phyloP scores from a whole-genome alignment of 306 rosid species.

The Cucumis sativus region DNA sequence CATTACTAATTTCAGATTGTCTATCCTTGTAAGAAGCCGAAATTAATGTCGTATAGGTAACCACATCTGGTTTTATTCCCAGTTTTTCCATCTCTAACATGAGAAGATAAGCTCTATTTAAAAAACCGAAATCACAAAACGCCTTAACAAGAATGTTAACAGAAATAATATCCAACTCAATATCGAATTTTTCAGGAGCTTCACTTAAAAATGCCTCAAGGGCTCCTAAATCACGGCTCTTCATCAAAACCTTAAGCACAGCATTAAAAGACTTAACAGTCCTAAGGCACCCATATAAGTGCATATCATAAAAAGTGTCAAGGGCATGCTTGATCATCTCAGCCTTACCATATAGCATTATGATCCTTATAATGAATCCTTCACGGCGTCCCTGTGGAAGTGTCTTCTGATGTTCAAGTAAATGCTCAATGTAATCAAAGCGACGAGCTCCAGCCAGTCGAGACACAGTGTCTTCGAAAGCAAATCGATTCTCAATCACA shows the following conservation, averaged over 20 bases:
- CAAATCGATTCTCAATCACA: conserved; percentile 48
- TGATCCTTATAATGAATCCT: conserved; percentile 57
- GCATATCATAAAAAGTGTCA: conserved; percentile 45
- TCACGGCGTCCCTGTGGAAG: conserved; percentile 69
- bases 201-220: conserved; percentile 20
- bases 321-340: conserved; percentile 57
- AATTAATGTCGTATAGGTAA: conserved; percentile 59
- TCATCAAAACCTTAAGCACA: conserved; percentile 47
- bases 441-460: conserved; percentile 58
- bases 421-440: conserved; percentile 48
- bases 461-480: conserved; percentile 55
- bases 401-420: conserved; percentile 58
- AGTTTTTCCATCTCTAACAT: conserved; percentile 35
- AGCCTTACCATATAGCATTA: conserved; percentile 55
- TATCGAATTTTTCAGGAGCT: conserved; percentile 16
- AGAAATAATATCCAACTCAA: conserved; percentile 35
- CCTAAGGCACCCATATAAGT: conserved; percentile 32
- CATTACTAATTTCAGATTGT: conserved; percentile 48
- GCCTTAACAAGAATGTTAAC: conserved; percentile 52
- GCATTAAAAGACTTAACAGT: conserved; percentile 69
- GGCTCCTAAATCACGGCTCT: conserved; percentile 19
- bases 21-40: conserved; percentile 43
- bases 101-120: conserved; percentile 38
- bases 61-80: conserved; percentile 49
- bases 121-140: conserved; percentile 30